phyloP scores from a whole-genome alignment of 192 early-diverging fungal species.

The Dispira parvispora region DNA sequence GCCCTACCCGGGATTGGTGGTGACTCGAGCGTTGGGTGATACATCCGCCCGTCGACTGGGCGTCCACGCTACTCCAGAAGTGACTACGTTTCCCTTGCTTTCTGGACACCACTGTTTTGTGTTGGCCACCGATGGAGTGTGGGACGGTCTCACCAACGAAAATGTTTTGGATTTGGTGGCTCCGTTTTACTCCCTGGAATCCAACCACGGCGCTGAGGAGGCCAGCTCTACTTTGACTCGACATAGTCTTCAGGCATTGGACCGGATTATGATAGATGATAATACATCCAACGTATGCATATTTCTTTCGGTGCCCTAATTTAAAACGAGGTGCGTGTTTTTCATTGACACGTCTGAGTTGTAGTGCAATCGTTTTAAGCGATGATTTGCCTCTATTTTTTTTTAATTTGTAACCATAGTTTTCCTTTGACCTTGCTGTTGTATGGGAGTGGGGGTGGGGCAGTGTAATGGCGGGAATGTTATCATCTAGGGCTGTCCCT shows the following conservation, averaged over 20 bases:
- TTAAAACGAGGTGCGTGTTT: no score
- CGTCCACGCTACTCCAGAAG: slow-evolving; percentile 28
- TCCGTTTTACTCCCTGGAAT: not conserved
- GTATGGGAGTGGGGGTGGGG: not conserved
- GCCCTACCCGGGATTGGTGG: slow-evolving; percentile 35
- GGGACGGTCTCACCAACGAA: slow-evolving; percentile 27
- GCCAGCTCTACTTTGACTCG: slow-evolving; percentile 20
- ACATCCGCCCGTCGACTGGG: slow-evolving; percentile 24
- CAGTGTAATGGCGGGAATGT: not conserved
- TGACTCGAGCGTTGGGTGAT: slow-evolving; percentile 32
- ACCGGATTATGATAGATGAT: slow-evolving; percentile 28
- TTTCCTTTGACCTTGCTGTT: not conserved
- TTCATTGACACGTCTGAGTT: not conserved
- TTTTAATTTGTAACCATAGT: not conserved
- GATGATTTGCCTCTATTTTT: not conserved
- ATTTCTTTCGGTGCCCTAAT: not conserved
- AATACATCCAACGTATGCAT: slow-evolving; percentile 27
- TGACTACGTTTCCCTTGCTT: slow-evolving; percentile 16
- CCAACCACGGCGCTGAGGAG: slow-evolving; percentile 7
- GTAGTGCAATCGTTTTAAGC: not conserved
- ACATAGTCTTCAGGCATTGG: slow-evolving; percentile 22
- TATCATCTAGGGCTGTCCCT: not conserved
- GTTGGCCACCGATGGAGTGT: slow-evolving; percentile 33
- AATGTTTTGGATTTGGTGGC: slow-evolving; percentile 14
- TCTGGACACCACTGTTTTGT: slow-evolving; percentile 22